Base-by-base conservation (phyloP, 23 red algal genomes). In the Cyanidium caldarium region DNA sequence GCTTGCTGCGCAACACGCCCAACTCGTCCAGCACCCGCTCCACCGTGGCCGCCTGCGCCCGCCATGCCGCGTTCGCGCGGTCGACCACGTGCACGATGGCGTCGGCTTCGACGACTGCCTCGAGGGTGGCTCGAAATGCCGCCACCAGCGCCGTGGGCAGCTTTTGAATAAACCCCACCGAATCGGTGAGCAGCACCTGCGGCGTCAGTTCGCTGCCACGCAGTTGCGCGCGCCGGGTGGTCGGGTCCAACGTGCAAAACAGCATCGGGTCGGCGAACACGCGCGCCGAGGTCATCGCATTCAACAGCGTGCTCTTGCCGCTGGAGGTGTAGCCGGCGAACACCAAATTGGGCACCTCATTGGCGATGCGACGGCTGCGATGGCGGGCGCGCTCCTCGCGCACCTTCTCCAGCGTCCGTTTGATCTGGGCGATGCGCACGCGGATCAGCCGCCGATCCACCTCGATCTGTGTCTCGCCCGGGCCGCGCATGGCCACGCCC, bases 131-230 rank as follows among this genome's bases (percentile, higher is more conserved):
- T 2, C 84, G 79, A 72, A 95, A 95, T 34, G 90, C 90, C 10
- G 90, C 90, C 2, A 87, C 76, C 39, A 95, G 78, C 45, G 83
- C 73, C 26, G 90, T 95, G 12, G 90, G 90, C 20, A 95, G 80
- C 46, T 95, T 95, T 71, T 87, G 83, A 34, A 95, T 86, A 81
- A 95, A 95, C 0, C 90, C 90, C 0, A 95, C 90, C 57, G 90
- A 87, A 41, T 95, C 90, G 1, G 75, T 84, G 16, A 68, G 2
- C 14, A 68, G 58, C n/a, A 79, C 66, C 41, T 95, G 68, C 2
- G 83, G 89, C 31, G 68, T 70, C 13, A 95, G 65, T 40, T 78
- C 67, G 15, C 88, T 35, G 3, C 82, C 92, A 2, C 44, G 84
- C 44, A 88, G 39, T 20, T 72, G 71, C 31, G 84, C 83, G 17